Percentiles rank a stretch among this genome's conserved stretches.
These are phyloP conservation scores for Pythium monospermum DNA, from an alignment of 352 stramenopile species.

Conservation along the genomic window DNA sequence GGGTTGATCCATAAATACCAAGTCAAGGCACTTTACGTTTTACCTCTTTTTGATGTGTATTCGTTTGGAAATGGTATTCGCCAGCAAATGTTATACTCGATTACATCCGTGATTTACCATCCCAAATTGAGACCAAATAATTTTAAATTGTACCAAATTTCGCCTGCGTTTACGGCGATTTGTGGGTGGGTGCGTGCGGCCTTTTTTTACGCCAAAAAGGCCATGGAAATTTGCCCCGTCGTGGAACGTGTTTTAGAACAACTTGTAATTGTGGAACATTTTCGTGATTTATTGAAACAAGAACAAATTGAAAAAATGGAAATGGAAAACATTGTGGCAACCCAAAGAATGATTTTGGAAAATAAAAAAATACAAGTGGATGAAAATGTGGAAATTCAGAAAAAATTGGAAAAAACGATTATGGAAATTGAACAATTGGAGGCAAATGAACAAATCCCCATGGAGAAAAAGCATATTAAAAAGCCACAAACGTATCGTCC, in stretches of 20 bases:
- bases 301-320: conserved; percentile 24
- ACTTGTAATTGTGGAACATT: conserved; percentile 45
- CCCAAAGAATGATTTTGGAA: conserved; percentile 7
- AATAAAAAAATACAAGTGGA: conserved; percentile 15
- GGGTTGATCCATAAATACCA: conserved; percentile 73
- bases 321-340: conserved; percentile 19
- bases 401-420: conserved; percentile 41
- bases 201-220: conserved; percentile 63
- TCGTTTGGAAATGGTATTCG: conserved; percentile 71
- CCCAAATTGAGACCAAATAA: conserved; percentile 62
- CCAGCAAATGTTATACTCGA: conserved; percentile 42
- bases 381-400: conserved; percentile 21
- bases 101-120: conserved; percentile 73
- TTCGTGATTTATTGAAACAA: conserved; percentile 22
- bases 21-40: conserved; percentile 72
- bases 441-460: conserved; percentile 41
- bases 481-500: conserved; percentile 32
- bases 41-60: conserved; percentile 78
- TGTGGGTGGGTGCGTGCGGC: conserved; percentile 71
- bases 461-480: conserved; percentile 57
- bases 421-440: conserved; percentile 65
- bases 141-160: conserved; percentile 51
- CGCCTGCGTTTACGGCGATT: conserved; percentile 51
- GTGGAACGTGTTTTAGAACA: conserved; percentile 51
- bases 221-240: conserved; percentile 59